Conservation (phyloP, 148 eudicot species). For the Chenopodium suecicum region DNA sequence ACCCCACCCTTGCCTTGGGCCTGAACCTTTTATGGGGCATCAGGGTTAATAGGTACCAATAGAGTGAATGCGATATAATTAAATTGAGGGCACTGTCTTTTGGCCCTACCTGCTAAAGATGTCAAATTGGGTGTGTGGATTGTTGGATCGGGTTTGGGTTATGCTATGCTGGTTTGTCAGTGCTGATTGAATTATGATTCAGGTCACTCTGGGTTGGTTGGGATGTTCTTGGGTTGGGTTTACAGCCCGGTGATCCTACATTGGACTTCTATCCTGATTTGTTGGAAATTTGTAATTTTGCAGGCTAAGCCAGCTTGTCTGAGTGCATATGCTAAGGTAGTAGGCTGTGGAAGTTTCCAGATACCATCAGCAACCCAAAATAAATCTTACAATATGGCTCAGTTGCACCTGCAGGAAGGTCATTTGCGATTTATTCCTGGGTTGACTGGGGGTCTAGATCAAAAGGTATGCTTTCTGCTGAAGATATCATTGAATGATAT, state of each 20-base stretch:
- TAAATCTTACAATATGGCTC: conserved; percentile 39
- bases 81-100: not conserved
- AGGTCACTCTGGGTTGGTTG: no score
- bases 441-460: conserved; percentile 51
- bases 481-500: not conserved
- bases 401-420: conserved; percentile 59
- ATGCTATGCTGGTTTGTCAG: no score
- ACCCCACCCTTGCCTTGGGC: no score
- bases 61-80: no score
- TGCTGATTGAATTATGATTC: no score
- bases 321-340: conserved; percentile 31
- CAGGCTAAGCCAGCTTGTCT: conserved; percentile 49
- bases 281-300: conserved; percentile 9
- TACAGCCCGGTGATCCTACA: no score
- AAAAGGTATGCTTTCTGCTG: conserved; percentile 47
- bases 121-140: no score
- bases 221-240: no score
- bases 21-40: no score
- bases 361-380: conserved; percentile 36
- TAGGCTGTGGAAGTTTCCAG: conserved; percentile 33
- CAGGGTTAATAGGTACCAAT: no score
- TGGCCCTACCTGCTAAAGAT: not conserved
- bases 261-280: not conserved
- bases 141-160: no score
- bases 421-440: conserved; percentile 57